phyloP scores from a whole-genome alignment of 352 stramenopile species.

The Phytophthora pluvialis region DNA sequence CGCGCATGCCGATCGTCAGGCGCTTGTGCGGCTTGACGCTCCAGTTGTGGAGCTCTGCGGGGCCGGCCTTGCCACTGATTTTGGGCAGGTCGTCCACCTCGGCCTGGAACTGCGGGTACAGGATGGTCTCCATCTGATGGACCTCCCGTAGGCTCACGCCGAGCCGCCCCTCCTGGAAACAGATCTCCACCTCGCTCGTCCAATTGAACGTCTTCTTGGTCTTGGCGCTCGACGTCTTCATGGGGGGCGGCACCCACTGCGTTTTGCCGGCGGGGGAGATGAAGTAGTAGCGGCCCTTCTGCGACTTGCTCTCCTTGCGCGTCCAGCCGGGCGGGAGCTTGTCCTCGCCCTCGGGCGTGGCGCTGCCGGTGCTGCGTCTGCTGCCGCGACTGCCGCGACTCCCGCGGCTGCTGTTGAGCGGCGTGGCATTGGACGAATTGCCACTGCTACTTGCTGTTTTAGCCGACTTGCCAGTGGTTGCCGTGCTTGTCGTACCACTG shows the following conservation, averaged over 20 bases:
- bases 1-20: constrained; percentile 84
- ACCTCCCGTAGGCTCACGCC: constrained; percentile 86
- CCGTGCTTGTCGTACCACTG: constrained; percentile 9
- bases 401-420: constrained; percentile 23
- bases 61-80: constrained; percentile 83
- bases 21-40: constrained; percentile 86
- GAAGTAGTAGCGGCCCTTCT: constrained; percentile 88
- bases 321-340: constrained; percentile 80
- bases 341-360: constrained; percentile 34
- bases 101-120: constrained; percentile 88
- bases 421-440: constrained; percentile 16
- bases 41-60: constrained; percentile 90
- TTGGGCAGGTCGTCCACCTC: constrained; percentile 90
- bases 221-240: constrained; percentile 32
- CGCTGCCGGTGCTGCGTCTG: constrained; percentile 34
- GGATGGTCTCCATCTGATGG: constrained; percentile 73
- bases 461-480: constrained; percentile 7
- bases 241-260: constrained; percentile 73
- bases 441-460: constrained; percentile 15
- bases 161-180: constrained; percentile 80
- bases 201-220: constrained; percentile 76
- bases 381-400: constrained; percentile 30
- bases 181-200: constrained; percentile 85
- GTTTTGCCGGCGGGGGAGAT: constrained; percentile 84
- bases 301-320: constrained; percentile 85